These are phyloP conservation scores for Cordia subcordata DNA, from an alignment of 257 asterid species.

Conservation along the genomic window DNA sequence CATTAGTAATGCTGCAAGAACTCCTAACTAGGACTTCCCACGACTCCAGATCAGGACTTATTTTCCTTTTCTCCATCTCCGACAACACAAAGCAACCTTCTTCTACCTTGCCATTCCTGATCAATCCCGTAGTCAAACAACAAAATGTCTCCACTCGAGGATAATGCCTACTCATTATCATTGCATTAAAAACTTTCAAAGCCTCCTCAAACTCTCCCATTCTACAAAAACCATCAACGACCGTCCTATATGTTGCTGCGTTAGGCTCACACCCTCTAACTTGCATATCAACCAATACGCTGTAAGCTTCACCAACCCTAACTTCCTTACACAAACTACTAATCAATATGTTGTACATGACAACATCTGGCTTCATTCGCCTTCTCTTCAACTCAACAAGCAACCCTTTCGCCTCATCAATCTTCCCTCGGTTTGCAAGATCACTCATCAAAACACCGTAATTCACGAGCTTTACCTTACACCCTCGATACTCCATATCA, in stretches of 20 bases:
- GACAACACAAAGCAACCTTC: slow-evolving; percentile 57
- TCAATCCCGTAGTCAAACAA: slow-evolving; percentile 44
- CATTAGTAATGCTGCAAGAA: slow-evolving; percentile 26
- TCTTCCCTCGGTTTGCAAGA: slow-evolving; percentile 54
- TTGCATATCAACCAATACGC: slow-evolving; percentile 67
- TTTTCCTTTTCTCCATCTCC: slow-evolving; percentile 63
- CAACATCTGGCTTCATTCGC: slow-evolving; percentile 66
- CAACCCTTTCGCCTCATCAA: slow-evolving; percentile 59
- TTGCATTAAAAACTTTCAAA: slow-evolving; percentile 62
- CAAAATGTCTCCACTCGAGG: slow-evolving; percentile 53
- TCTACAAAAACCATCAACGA: slow-evolving; percentile 70
- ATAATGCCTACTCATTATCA: slow-evolving; percentile 51
- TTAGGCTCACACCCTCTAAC: slow-evolving; percentile 57
- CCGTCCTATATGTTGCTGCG: slow-evolving; percentile 74
- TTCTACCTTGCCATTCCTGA: slow-evolving; percentile 43
- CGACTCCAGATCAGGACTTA: slow-evolving; percentile 35
- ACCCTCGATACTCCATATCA: slow-evolving; percentile 91
- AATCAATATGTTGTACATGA: slow-evolving; percentile 58
- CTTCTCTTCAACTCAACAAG: slow-evolving; percentile 81
- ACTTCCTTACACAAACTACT: slow-evolving; percentile 45
- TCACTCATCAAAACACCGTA: slow-evolving; percentile 72
- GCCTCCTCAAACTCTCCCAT: slow-evolving; percentile 49
- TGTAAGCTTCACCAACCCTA: slow-evolving; percentile 58
- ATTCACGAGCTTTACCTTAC: slow-evolving; percentile 57
- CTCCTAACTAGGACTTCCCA: slow-evolving; percentile 59